These are phyloP conservation scores for Geranium rotundifolium DNA, from an alignment of 345 rosid species.

Conservation along the genomic window DNA sequence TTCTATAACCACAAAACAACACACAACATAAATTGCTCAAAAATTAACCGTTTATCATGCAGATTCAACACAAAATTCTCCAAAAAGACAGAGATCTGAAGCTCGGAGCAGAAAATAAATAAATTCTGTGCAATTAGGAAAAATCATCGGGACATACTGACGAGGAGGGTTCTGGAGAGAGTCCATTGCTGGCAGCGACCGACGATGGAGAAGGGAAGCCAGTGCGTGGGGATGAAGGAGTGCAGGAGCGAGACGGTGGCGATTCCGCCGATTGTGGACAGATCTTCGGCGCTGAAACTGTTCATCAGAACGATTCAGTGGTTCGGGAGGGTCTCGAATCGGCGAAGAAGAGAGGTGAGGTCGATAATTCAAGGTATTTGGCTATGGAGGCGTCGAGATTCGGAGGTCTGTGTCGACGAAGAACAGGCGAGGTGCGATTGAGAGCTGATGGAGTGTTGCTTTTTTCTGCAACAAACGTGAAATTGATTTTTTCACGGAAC, in stretches of 20 bases:
- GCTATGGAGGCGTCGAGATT: too few relatives aligned
- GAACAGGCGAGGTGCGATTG: too few relatives aligned
- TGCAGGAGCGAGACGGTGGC: conserved; percentile 94
- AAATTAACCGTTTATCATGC: too few relatives aligned
- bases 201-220: conserved; percentile 97
- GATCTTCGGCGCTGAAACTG: conserved; percentile 70
- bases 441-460: too few relatives aligned
- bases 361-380: too few relatives aligned
- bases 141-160: conserved; percentile 55
- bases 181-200: conserved; percentile 99
- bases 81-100: background rate
- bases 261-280: conserved; percentile 91
- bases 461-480: too few relatives aligned
- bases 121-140: background rate
- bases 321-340: too few relatives aligned
- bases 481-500: too few relatives aligned
- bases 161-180: conserved; percentile 78
- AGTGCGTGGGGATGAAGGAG: conserved; percentile 95
- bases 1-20: too few relatives aligned
- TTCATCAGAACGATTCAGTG: conserved; percentile 22
- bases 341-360: too few relatives aligned
- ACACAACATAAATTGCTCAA: too few relatives aligned
- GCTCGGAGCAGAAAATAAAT: background rate
- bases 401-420: too few relatives aligned
- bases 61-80: background rate